Evolutionary conservation across 2,329 filamentous ascomycete genomes (phyloP), one percentile per base, ranked within the genome.

Genomic region (Emmonsia crescens): DNA sequence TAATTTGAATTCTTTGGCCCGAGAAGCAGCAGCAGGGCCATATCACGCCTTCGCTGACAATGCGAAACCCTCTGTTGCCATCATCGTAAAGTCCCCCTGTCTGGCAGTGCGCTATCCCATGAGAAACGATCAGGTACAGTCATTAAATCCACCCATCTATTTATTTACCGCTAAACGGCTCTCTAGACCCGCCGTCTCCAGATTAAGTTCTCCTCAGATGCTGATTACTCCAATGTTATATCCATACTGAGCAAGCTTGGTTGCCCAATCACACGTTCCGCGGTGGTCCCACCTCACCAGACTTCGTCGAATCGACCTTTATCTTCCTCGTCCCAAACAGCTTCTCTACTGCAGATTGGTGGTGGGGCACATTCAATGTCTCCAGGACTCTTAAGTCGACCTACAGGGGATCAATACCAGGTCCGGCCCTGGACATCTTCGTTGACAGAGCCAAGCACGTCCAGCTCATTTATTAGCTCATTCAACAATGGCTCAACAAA

Each of bases 61-160:
- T 57, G 61, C 64, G 33, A 76, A 70, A 51, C 67, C 74, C 24
- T 57, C 64, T 6, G 75, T 77, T 58, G 72, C 74, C 12, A 71
- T 79, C 19, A 71, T 79, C 38, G 74, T 78, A 38, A 77, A 77
- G 65, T 68, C 69, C 9, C 77, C 77, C n/a, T 77, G 74, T 63
- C 69, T 79, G 44, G 77, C 77, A 31, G 71, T 79, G 49, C 78
- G 77, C 63, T 79, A 77, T 65, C 74, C 73, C 46, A 65, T 67
- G 65, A 62, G 61, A 61, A 65, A 67, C 61, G 64, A 68, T 66
- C 67, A 70, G 68, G 73, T 73, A 68, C 64, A 58, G 63, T 33
- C 21, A 19, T n/a, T 62, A 46, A 6, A 46, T 12, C 38, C 5
- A 33, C 21, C n/a, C 5, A 33, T 12, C 19, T 31, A 19, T 59